Conservation (phyloP, 495 filamentous ascomycete genomes). For the Cairneyella variabilis region DNA sequence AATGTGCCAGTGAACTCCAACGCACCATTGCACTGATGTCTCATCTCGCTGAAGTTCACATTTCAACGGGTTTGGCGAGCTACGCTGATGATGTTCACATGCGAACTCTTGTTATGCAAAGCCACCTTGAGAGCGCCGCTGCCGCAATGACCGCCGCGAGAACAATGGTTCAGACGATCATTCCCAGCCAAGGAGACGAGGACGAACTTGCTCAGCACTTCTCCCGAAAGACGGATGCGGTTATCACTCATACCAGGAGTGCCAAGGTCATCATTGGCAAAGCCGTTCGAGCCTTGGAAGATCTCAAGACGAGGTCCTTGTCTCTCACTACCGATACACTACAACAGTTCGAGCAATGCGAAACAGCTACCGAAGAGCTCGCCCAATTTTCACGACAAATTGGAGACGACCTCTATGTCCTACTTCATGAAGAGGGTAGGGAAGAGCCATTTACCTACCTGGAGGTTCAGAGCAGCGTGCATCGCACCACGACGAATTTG, state of each 20-base stretch:
- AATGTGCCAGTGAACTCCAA: conserved; percentile 75
- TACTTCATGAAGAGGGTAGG: conserved; percentile 73
- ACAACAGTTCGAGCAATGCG: conserved; percentile 52
- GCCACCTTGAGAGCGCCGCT: conserved; percentile 74
- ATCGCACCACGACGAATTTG: conserved; percentile 46
- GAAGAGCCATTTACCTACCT: conserved; percentile 59
- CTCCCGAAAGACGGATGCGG: conserved; percentile 62
- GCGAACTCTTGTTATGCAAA: conserved; percentile 71
- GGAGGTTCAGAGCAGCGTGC: conserved; percentile 61
- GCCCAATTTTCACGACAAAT: conserved; percentile 62
- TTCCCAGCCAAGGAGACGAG: conserved; percentile 47
- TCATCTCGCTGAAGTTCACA: conserved; percentile 78
- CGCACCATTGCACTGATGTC: conserved; percentile 78
- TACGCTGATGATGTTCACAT: conserved; percentile 77
- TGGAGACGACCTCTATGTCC: conserved; percentile 57
- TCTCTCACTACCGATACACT: conserved; percentile 56
- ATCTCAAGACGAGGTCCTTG: conserved; percentile 72
- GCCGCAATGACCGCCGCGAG: conserved; percentile 60
- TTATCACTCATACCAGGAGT: conserved; percentile 72
- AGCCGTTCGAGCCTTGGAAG: conserved; percentile 69
- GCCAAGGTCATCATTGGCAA: conserved; percentile 83
- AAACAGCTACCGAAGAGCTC: conserved; percentile 60
- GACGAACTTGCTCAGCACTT: conserved; percentile 66
- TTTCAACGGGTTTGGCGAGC: conserved; percentile 65
- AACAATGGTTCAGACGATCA: conserved; percentile 59